Evolutionary conservation across 1,139 yeast species (phyloP), one percentile per base, ranked within the genome.

Genomic region (Saccharomycopsis phalli): DNA sequence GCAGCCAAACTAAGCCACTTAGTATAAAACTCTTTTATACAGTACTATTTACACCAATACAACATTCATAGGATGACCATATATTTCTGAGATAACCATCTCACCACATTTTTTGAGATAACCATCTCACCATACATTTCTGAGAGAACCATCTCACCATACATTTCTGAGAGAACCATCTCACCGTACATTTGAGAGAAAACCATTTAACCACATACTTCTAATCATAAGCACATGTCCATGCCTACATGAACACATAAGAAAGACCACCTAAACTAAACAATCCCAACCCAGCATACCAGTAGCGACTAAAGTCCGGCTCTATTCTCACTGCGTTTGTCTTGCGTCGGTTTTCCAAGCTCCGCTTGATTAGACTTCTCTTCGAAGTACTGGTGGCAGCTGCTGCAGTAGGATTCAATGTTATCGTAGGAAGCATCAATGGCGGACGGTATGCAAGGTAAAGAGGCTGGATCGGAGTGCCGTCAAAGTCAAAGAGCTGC

Each of bases 401-500:
- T 28, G 55, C 55, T 36, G 68, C 67, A 2, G 95, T 84, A 22
- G 97, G 97, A 59, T 87, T 88, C 68, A 91, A 66, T 1, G 96
- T 88, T 43, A 61, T 63, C 1, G 98, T 91, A 18, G 98, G 98
- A 49, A 91, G 73, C 98, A 91, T 91, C 72, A 81, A 69, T 16
- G 98, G 94, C 6, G 98, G 98, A 55, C 72, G 74, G 65, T 88
- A 91, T 2, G 93, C 95, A 61, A 91, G 70, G 59, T 84, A 91
- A 53, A 91, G 62, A 0, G 98, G 97, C 51, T 86, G 93, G 69
- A 82, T 63, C 42, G 75, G 75, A 17, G 83, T 61, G 17, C 97
- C 97, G 58, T 87, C 95, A 52, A 74, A 81, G 62, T 81, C 77
- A 62, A 71, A 81, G 48, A 91, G 66, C 49, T 80, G 81, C 45